A percentile compares a stretch with the other conserved stretches of the same genome.
Evolutionary conservation across 768 basidiomycete species (phyloP).

Genomic region (Amyloporia xantha): DNA sequence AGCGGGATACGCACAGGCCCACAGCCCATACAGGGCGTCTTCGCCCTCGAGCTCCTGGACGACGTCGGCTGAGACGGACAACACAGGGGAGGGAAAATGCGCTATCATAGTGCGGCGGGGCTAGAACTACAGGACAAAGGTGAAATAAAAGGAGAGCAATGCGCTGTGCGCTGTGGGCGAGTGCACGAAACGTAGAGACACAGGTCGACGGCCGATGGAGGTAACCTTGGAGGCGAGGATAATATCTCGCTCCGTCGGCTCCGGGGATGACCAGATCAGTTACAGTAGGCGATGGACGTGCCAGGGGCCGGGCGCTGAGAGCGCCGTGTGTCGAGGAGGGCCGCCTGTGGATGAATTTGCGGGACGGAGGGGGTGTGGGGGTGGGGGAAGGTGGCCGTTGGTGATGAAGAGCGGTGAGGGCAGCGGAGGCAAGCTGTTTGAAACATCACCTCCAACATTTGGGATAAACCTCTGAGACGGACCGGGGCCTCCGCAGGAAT

Average conservation of each 20-base stretch:
- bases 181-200: not conserved
- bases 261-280: not conserved
- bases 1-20: slow-evolving; percentile 50
- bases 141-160: slow-evolving; percentile 5
- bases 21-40: slow-evolving; percentile 60
- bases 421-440: not conserved
- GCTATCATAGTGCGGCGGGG: slow-evolving; percentile 33
- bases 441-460: not conserved
- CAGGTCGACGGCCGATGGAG: not conserved
- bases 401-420: not conserved
- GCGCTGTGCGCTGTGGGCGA: slow-evolving; percentile 2
- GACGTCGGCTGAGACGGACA: slow-evolving; percentile 58
- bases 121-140: slow-evolving; percentile 8
- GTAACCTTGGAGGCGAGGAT: not conserved
- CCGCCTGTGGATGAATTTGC: not conserved
- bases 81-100: slow-evolving; percentile 55
- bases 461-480: not conserved
- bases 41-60: slow-evolving; percentile 62
- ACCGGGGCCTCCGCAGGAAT: not conserved
- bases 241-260: slow-evolving; percentile 1
- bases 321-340: not conserved
- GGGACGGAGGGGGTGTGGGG: not conserved
- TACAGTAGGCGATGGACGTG: not conserved
- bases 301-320: not conserved
- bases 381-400: not conserved